Percentiles rank a stretch among this genome's conserved stretches.
phyloP scores from a whole-genome alignment of 1,284 basidiomycete species.

The Phenoliferia sp. region DNA sequence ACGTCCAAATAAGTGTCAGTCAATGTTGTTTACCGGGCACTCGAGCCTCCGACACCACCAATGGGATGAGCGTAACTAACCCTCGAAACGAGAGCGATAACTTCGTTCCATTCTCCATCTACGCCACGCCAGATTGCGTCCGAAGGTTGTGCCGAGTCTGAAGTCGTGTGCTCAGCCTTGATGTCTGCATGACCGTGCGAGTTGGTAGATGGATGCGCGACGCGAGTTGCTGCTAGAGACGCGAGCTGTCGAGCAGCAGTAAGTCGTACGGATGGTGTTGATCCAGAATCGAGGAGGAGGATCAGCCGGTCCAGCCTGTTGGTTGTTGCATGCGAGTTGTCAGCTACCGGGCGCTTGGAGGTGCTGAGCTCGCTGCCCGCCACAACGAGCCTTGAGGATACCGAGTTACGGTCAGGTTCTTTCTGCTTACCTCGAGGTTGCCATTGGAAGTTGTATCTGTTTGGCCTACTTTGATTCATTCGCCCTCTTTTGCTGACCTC shows the following conservation, averaged over 20 bases:
- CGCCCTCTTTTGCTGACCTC: no score
- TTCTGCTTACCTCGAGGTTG: not conserved
- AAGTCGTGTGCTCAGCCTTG: constrained; percentile 25
- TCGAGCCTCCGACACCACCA: not conserved
- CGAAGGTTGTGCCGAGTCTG: constrained; percentile 65
- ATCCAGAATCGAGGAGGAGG: constrained; percentile 82
- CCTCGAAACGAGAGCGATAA: constrained; percentile 74
- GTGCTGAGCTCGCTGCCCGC: no score
- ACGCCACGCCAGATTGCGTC: constrained; percentile 36
- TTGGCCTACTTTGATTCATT: no score
- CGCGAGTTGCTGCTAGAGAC: constrained; percentile 74
- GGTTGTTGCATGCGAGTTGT: no score
- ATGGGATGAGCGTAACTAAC: constrained; percentile 48
- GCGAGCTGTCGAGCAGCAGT: constrained; percentile 91
- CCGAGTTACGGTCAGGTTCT: no score
- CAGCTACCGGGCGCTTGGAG: no score
- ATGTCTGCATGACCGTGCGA: constrained; percentile 14
- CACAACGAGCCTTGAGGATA: no score
- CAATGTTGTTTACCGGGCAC: not conserved
- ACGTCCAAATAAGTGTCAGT: not conserved
- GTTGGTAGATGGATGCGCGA: constrained; percentile 41
- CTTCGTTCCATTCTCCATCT: constrained; percentile 72
- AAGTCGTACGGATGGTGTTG: constrained; percentile 73
- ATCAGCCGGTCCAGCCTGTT: constrained; percentile 85
- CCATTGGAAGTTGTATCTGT: not conserved